Conservation (phyloP, 2,329 filamentous ascomycete genomes). For the Keithomyces neogunnii region DNA sequence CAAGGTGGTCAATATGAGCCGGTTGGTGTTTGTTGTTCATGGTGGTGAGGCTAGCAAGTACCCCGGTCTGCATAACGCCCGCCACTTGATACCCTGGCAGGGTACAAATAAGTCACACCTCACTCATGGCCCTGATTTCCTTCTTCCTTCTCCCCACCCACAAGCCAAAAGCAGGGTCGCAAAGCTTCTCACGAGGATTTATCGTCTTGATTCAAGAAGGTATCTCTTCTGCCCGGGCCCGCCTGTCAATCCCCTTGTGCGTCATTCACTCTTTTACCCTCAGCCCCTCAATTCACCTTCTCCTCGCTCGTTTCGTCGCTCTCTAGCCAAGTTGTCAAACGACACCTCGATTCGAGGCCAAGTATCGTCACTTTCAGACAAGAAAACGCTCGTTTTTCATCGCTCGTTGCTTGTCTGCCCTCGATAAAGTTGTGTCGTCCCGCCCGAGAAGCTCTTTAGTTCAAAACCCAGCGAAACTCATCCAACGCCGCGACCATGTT, state of each 20-base stretch:
- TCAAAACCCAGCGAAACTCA: not conserved
- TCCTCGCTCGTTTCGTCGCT: slow-evolving; percentile 46
- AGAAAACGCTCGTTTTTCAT: slow-evolving; percentile 3
- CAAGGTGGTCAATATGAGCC: too few species aligned
- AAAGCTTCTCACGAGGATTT: slow-evolving; percentile 41
- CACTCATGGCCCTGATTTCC: slow-evolving; percentile 11
- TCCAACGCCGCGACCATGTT: slow-evolving; percentile 57
- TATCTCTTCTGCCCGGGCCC: slow-evolving; percentile 46
- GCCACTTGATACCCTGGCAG: slow-evolving; percentile 1
- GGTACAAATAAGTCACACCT: slow-evolving; percentile 7
- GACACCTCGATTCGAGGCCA: not conserved
- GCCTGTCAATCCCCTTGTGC: slow-evolving; percentile 39
- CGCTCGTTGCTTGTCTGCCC: slow-evolving; percentile 3
- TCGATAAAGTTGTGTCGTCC: slow-evolving; percentile 1
- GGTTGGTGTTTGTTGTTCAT: not conserved
- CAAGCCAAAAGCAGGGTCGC: slow-evolving; percentile 47
- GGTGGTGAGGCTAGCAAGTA: slow-evolving; percentile 5
- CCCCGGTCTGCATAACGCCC: slow-evolving; percentile 8
- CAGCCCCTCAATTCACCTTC: slow-evolving; percentile 12
- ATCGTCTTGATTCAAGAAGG: slow-evolving; percentile 39
- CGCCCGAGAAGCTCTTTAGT: slow-evolving; percentile 14
- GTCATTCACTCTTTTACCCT: slow-evolving; percentile 26
- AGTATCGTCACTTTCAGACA: slow-evolving; percentile 2
- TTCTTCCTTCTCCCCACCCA: slow-evolving; percentile 41
- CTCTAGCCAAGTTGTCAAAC: slow-evolving; percentile 24